Conservation (phyloP, 2,329 filamentous ascomycete species). For the Nemania diffusa region DNA sequence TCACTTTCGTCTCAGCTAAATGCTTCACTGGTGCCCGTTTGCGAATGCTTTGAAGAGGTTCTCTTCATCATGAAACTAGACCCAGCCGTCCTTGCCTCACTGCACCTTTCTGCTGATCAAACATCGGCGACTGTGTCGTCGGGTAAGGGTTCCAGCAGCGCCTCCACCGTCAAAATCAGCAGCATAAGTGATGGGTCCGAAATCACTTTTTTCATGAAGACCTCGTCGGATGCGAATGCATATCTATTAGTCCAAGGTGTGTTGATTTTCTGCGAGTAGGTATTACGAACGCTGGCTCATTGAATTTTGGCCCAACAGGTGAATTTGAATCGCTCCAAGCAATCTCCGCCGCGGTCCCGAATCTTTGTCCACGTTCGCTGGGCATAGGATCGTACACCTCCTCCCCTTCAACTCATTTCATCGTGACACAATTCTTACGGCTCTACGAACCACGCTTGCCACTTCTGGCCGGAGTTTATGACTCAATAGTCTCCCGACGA, state of each 20-base stretch:
- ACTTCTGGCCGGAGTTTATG: not conserved
- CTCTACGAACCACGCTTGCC: not conserved
- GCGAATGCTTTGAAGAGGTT: no score
- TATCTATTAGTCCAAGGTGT: not conserved
- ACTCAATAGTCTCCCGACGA: not conserved
- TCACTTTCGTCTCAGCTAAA: no score
- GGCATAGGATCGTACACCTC: not conserved
- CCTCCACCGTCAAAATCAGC: not conserved
- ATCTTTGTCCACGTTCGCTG: not conserved
- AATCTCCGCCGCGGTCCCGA: not conserved
- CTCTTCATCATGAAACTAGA: not conserved
- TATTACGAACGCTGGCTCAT: not conserved
- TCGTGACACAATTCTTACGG: not conserved
- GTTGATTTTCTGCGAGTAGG: not conserved
- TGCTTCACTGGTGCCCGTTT: no score
- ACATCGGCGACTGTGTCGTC: not conserved
- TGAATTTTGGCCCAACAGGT: not conserved
- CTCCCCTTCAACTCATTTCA: not conserved
- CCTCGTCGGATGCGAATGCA: not conserved
- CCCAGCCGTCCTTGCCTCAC: not conserved
- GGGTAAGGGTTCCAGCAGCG: not conserved
- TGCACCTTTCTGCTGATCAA: not conserved
- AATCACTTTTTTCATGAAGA: not conserved
- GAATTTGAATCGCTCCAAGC: not conserved
- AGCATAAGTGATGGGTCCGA: not conserved